Conservation (phyloP, 768 basidiomycete genomes). For the Tulasnella sp. region DNA sequence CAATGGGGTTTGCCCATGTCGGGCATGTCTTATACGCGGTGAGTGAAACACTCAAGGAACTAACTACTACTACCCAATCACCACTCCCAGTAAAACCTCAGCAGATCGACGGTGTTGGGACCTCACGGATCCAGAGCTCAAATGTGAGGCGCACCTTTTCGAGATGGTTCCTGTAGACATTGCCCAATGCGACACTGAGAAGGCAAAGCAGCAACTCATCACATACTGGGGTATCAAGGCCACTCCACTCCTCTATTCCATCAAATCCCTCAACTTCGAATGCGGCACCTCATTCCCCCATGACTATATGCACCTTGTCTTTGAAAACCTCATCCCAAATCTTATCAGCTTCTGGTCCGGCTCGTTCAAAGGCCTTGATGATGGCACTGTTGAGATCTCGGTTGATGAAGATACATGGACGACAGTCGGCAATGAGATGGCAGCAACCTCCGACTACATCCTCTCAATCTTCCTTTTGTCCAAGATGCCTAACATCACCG, state of each 20-base stretch:
- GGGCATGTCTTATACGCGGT: conserved; percentile 29
- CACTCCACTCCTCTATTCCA: conserved; percentile 24
- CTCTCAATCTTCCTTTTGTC: conserved; percentile 29
- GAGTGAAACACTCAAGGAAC: conserved; percentile 12
- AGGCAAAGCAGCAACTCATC: conserved; percentile 21
- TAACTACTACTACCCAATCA: neutral
- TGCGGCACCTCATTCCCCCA: conserved; percentile 33
- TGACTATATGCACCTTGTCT: conserved; percentile 41
- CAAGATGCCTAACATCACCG: neutral
- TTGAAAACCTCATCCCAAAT: conserved; percentile 34
- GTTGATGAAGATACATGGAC: conserved; percentile 29
- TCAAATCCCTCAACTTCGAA: conserved; percentile 28
- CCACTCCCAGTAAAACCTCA: neutral
- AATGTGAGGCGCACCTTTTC: conserved; percentile 27
- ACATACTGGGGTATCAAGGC: conserved; percentile 29
- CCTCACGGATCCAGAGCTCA: conserved; percentile 27
- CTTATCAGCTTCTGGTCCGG: conserved; percentile 34
- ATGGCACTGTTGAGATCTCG: conserved; percentile 19
- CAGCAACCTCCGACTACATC: conserved; percentile 27
- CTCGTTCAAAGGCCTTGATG: conserved; percentile 31
- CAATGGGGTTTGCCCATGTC: conserved; percentile 30
- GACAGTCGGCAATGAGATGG: conserved; percentile 30
- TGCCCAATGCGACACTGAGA: conserved; percentile 21
- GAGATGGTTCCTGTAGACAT: conserved; percentile 23
- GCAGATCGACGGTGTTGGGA: conserved; percentile 23